Percentiles rank a stretch among this genome's conserved stretches.
These are phyloP conservation scores for Calonectria crousiana DNA, from an alignment of 2,329 filamentous ascomycete species.

Conservation along the genomic window DNA sequence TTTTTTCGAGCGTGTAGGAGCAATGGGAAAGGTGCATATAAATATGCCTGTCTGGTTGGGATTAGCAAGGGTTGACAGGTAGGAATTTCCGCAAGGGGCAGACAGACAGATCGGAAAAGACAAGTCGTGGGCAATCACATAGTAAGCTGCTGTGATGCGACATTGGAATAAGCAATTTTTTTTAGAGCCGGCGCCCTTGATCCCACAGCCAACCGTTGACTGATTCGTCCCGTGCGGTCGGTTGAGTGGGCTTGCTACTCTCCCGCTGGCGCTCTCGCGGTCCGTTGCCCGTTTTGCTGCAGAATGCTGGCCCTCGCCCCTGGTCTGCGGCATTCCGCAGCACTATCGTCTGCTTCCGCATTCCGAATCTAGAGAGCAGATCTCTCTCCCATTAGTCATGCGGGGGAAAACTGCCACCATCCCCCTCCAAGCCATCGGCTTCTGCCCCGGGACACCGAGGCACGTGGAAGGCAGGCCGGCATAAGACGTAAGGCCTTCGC, in stretches of 20 bases:
- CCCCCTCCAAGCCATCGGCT: constrained; percentile 15
- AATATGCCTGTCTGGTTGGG: background rate
- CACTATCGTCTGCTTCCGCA: constrained; percentile 6
- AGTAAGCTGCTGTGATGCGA: background rate
- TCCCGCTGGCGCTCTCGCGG: background rate
- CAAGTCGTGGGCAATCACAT: background rate
- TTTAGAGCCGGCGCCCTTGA: background rate
- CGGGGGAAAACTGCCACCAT: constrained; percentile 23
- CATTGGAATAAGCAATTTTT: background rate
- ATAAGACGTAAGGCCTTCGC: constrained; percentile 14
- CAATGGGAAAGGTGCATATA: background rate
- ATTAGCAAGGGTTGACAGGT: background rate
- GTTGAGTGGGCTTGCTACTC: background rate
- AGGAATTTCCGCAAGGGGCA: background rate
- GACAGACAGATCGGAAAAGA: background rate
- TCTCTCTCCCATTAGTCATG: constrained; percentile 18
- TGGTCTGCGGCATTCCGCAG: background rate
- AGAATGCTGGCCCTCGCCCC: background rate
- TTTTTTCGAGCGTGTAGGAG: background rate
- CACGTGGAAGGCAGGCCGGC: constrained; percentile 20
- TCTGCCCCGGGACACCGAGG: constrained; percentile 23
- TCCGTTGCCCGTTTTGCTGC: constrained; percentile 16
- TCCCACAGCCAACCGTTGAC: background rate
- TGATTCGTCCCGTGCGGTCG: background rate
- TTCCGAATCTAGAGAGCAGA: constrained; percentile 14